A percentile compares a stretch with the other conserved stretches of the same genome.
Evolutionary conservation across 306 rosid species (phyloP).

Genomic region (Canavalia ensiformis): DNA sequence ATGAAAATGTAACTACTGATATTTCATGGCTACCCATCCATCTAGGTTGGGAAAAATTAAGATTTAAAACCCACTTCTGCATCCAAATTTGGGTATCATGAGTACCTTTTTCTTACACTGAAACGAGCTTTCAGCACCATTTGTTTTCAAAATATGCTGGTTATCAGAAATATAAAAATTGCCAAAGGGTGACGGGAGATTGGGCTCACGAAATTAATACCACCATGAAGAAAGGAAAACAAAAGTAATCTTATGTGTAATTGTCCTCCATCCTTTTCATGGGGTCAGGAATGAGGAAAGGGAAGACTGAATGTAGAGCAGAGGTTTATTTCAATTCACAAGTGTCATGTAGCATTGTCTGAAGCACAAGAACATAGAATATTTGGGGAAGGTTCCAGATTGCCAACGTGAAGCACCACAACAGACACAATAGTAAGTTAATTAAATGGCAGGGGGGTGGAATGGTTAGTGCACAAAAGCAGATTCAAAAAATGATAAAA

Average conservation of each 20-base stretch:
- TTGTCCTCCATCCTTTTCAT: constrained; percentile 6
- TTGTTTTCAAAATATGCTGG: constrained; percentile 24
- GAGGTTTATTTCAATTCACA: constrained; percentile 3
- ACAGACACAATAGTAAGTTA: background rate
- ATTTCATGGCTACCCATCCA: constrained; percentile 12
- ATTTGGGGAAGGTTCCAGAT: constrained; percentile 18
- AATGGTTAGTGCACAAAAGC: background rate
- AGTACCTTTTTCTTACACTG: background rate
- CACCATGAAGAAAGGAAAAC: background rate
- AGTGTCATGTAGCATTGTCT: background rate
- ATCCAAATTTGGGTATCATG: background rate
- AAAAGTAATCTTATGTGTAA: background rate
- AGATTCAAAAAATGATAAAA: background rate
- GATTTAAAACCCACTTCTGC: constrained; percentile 15
- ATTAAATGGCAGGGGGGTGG: background rate
- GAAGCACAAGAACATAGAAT: constrained; percentile 1
- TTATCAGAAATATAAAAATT: background rate
- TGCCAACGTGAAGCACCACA: background rate
- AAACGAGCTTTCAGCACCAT: background rate
- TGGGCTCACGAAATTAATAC: constrained; percentile 7
- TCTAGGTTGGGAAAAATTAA: constrained; percentile 29
- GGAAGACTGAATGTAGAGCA: background rate
- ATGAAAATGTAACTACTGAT: constrained; percentile 8
- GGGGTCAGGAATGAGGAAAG: background rate
- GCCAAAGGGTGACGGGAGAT: background rate